A percentile compares a stretch with the other conserved stretches of the same genome.
These are phyloP conservation scores for Bipolaris cookei DNA, from an alignment of 2,329 filamentous ascomycete species.

Conservation along the genomic window DNA sequence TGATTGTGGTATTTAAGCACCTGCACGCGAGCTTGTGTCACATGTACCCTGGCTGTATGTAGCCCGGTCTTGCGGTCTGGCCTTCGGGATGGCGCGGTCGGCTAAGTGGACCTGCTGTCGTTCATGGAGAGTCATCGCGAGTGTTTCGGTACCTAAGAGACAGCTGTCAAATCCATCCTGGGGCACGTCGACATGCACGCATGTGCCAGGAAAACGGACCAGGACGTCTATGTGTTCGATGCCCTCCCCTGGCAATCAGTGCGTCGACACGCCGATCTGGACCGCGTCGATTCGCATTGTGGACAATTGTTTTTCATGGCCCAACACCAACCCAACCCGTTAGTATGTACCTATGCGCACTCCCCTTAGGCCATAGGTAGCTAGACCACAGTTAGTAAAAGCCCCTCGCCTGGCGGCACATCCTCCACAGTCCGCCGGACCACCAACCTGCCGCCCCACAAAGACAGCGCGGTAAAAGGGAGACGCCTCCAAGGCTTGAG, in stretches of 20 bases:
- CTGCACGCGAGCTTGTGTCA: conserved; percentile 3
- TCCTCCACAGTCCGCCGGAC: conserved; percentile 31
- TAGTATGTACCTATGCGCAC: not conserved
- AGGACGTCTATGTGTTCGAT: not conserved
- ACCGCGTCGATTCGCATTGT: conserved; percentile 9
- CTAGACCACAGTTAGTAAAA: conserved; percentile 11
- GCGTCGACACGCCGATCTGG: conserved; percentile 4
- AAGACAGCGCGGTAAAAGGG: conserved; percentile 13
- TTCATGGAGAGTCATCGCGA: conserved; percentile 2
- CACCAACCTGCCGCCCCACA: conserved; percentile 22
- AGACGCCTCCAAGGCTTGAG: conserved; percentile 5
- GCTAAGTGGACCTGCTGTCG: conserved; percentile 4
- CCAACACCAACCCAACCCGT: not conserved
- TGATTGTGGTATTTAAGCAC: conserved; percentile 12
- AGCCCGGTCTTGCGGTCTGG: conserved; percentile 5
- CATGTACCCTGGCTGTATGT: not conserved
- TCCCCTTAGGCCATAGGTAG: conserved; percentile 2
- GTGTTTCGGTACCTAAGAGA: not conserved
- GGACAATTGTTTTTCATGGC: conserved; percentile 12
- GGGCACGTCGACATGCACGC: not conserved
- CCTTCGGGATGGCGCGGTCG: conserved; percentile 16
- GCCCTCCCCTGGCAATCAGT: not conserved
- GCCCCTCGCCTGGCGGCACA: conserved; percentile 14
- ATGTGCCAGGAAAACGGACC: not conserved
- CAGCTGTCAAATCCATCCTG: not conserved